Evolutionary conservation across 495 filamentous ascomycete species (phyloP).

Genomic region (Gamarada debralockiae): DNA sequence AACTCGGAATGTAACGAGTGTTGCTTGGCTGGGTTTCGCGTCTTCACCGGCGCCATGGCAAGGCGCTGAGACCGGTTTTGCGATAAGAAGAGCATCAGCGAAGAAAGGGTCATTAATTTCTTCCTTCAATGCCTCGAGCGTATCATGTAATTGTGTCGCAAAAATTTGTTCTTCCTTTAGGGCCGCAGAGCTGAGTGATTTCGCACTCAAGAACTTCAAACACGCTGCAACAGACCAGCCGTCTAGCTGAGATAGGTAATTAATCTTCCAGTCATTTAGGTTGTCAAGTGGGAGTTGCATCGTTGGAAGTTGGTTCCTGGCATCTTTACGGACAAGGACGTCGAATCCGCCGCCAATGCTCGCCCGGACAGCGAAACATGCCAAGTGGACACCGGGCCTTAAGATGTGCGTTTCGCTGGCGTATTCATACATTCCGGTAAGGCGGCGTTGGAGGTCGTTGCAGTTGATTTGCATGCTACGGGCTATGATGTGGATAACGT

Average conservation of each 20-base stretch:
- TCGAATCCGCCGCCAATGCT: conserved; percentile 62
- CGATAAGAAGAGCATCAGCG: conserved; percentile 37
- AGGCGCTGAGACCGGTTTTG: conserved; percentile 35
- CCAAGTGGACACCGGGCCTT: conserved; percentile 67
- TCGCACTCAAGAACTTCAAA: conserved; percentile 11
- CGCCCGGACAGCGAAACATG: conserved; percentile 70
- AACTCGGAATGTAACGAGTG: conserved; percentile 37
- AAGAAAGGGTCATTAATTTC: conserved; percentile 39
- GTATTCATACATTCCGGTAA: conserved; percentile 61
- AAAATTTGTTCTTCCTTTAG: conserved; percentile 29
- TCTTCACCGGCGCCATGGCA: conserved; percentile 27
- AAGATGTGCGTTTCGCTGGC: conserved; percentile 46
- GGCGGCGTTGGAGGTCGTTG: conserved; percentile 44
- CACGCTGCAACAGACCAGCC: conserved; percentile 2
- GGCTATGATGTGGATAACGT: conserved; percentile 63
- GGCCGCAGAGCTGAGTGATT: background rate
- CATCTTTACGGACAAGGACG: conserved; percentile 62
- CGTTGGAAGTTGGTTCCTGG: conserved; percentile 65
- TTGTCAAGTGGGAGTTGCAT: conserved; percentile 52
- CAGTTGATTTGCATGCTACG: conserved; percentile 66
- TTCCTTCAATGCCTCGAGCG: conserved; percentile 33
- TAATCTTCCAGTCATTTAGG: conserved; percentile 55
- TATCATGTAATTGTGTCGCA: conserved; percentile 30
- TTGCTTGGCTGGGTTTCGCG: conserved; percentile 26
- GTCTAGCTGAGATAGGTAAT: conserved; percentile 29